These are phyloP conservation scores for Kwoniella dejecticola DNA, from an alignment of 768 basidiomycete genomes.

Conservation along the genomic window DNA sequence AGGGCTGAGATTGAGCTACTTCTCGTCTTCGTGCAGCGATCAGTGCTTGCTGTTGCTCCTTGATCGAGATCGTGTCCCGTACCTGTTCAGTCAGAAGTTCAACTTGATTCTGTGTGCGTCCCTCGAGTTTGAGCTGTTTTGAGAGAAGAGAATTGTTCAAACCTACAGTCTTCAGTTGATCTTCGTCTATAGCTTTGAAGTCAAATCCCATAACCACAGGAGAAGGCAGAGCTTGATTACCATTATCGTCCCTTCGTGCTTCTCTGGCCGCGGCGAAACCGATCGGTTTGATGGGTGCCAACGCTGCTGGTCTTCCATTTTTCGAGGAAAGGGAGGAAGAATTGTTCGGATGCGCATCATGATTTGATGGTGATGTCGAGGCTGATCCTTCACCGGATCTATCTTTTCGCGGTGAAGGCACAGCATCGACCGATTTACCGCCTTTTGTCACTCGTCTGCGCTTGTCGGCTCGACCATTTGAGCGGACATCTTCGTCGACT, in stretches of 20 bases:
- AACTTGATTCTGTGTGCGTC: constrained; percentile 8
- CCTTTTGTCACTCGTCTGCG: constrained; percentile 22
- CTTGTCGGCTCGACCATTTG: constrained; percentile 26
- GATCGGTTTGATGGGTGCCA: constrained; percentile 46
- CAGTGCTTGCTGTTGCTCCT: constrained; percentile 50
- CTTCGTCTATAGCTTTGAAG: constrained; percentile 43
- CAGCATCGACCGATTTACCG: constrained; percentile 10
- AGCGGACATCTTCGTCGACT: constrained; percentile 7
- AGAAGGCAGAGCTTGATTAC: constrained; percentile 27
- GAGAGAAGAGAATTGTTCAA: too few species aligned
- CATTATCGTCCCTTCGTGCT: constrained; percentile 32
- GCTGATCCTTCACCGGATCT: background rate
- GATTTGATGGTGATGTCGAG: constrained; percentile 8
- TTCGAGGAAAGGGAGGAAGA: background rate
- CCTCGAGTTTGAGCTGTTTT: background rate
- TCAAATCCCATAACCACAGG: constrained; percentile 54
- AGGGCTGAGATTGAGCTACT: constrained; percentile 34
- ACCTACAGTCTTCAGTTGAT: constrained; percentile 49
- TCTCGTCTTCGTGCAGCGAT: constrained; percentile 48
- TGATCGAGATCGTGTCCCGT: constrained; percentile 48
- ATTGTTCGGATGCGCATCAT: background rate
- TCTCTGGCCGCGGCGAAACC: constrained; percentile 48
- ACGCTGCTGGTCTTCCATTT: background rate
- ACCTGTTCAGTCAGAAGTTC: constrained; percentile 33
- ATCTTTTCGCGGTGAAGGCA: constrained; percentile 10